Base-by-base conservation (phyloP, 306 rosid genomes). In the Castanea crenata region DNA sequence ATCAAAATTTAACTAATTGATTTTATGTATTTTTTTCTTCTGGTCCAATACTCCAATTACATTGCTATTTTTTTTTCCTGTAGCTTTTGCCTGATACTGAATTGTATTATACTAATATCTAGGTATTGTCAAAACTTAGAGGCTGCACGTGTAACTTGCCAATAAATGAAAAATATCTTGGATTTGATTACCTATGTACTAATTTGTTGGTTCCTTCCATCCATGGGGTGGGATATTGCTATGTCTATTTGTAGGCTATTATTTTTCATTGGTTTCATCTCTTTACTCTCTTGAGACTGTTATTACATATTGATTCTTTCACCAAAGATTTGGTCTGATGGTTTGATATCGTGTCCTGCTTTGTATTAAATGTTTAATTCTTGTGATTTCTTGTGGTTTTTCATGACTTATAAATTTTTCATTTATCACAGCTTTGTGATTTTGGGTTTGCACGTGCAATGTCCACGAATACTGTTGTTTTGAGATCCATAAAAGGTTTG, bases 391-490 rank as follows among this genome's bases (percentile, higher is more conserved):
- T 16, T 14, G 35, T 79, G 6, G 57, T 75, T 54, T 6, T 14
- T 52, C 65, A 61, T 38, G 59, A 73, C 58, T 13, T 67, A 19
- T 74, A 15, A 52, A 61, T 20, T 81, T 35, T 18, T 79, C 41
- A 76, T 82, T 82, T 79, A 41, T 76, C 51, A 46, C 88, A 95
- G 99, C 99, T 93, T 74, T 95, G 99, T 80, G 99, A 95, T 90
- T 95, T 95, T 85, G 99, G 99, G 58, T 95, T 95, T 88, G 99
- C 99, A 71, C 98, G 99, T 32, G 99, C 99, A 71, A 95, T 95
- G 99, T 95, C 99, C 64, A 90, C 98, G 63, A 95, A 95, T 67
- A 95, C 98, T 74, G 97, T 95, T 86, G 98, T 95, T 82, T 86
- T 95, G 85, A 92, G 96, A 77, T 95, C 99, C 79, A 95, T 95